These are phyloP conservation scores for Podospora pseudoanserina DNA, from an alignment of 495 filamentous ascomycete species.

Conservation along the genomic window DNA sequence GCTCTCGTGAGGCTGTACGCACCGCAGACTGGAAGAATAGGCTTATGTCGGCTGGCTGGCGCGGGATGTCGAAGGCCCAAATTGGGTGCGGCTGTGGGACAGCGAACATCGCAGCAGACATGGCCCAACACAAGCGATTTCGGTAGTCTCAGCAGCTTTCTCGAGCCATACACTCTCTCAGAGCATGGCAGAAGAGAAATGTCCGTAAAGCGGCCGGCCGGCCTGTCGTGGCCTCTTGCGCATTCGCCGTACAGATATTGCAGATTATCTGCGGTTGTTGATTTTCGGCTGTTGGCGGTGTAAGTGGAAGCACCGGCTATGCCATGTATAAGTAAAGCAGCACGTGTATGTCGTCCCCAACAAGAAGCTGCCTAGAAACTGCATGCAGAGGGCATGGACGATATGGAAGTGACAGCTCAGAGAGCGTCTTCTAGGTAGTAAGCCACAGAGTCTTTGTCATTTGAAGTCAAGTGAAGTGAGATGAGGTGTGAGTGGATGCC, in stretches of 20 bases:
- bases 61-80: slow-evolving; percentile 25
- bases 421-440: slow-evolving; percentile 14
- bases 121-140: background rate
- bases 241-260: background rate
- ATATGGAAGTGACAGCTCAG: slow-evolving; percentile 9
- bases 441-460: slow-evolving; percentile 7
- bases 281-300: background rate
- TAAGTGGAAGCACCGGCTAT: background rate
- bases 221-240: background rate
- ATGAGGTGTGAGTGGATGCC: background rate
- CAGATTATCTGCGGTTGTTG: slow-evolving; percentile 4
- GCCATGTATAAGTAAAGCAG: background rate
- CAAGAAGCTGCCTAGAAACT: background rate
- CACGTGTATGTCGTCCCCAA: background rate
- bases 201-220: background rate
- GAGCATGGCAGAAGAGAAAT: background rate
- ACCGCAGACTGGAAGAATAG: slow-evolving; percentile 15
- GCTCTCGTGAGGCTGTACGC: slow-evolving; percentile 22
- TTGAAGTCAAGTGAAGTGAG: background rate
- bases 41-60: slow-evolving; percentile 20
- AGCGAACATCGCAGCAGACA: background rate
- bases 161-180: background rate
- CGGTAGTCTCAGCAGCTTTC: background rate
- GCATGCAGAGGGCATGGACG: background rate
- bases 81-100: slow-evolving; percentile 4